Percentiles rank a stretch among this genome's conserved stretches.
Conservation (phyloP, 106 monocot species). For the Cymbidium sinense region DNA sequence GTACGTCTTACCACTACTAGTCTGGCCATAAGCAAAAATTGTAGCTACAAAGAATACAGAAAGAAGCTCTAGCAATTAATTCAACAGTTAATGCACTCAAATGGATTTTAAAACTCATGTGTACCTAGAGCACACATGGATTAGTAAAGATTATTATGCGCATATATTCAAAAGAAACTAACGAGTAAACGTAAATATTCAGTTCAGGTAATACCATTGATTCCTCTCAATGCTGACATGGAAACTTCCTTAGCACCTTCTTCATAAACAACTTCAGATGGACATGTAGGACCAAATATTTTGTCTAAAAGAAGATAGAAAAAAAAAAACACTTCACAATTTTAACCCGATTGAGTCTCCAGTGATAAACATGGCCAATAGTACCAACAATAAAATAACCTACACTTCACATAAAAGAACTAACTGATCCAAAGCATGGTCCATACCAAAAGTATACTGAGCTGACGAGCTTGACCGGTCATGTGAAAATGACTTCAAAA, state of each 20-base stretch:
- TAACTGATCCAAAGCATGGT: too few species aligned
- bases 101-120: too few species aligned
- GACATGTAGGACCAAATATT: conserved; percentile 77
- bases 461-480: conserved; percentile 46
- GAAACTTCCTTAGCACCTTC: conserved; percentile 92
- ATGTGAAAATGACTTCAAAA: conserved; percentile 44
- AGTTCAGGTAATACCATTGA: conserved; percentile 59
- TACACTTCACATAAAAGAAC: too few species aligned
- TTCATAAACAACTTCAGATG: conserved; percentile 74
- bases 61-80: too few species aligned
- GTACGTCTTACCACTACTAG: conserved; percentile 30
- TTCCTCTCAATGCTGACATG: conserved; percentile 84
- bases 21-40: conserved; percentile 98
- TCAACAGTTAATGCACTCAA: too few species aligned
- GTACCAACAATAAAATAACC: too few species aligned
- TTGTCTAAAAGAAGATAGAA: conserved; percentile 42
- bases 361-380: too few species aligned
- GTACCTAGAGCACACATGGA: too few species aligned
- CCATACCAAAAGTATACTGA: conserved; percentile 62
- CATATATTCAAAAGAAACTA: background rate
- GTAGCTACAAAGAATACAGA: conserved; percentile 50
- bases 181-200: background rate
- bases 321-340: background rate
- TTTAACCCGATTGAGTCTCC: background rate
- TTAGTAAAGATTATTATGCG: too few species aligned